Percentiles rank a stretch among this genome's conserved stretches.
phyloP scores from a whole-genome alignment of 495 filamentous ascomycete species.

The Trichoderma gamsii region DNA sequence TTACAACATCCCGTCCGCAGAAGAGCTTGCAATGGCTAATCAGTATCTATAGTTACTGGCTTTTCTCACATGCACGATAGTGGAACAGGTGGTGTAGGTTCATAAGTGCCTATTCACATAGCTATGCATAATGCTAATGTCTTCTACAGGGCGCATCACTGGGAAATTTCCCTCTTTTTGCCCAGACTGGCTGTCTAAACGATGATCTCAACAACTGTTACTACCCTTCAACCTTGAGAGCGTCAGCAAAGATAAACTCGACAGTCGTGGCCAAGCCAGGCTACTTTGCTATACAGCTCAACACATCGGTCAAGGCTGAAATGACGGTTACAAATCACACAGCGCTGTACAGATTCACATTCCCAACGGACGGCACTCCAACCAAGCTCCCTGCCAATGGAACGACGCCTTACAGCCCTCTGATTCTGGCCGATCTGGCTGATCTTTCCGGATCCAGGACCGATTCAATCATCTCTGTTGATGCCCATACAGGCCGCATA shows the following conservation, averaged over 20 bases:
- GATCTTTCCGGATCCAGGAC: slow-evolving; percentile 55
- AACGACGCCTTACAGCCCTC: background rate
- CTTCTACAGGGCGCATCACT: slow-evolving; percentile 46
- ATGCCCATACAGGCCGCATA: slow-evolving; percentile 47
- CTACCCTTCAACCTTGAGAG: slow-evolving; percentile 46
- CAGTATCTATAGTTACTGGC: slow-evolving; percentile 24
- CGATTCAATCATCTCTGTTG: slow-evolving; percentile 50
- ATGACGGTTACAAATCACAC: slow-evolving; percentile 64
- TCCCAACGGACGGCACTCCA: slow-evolving; percentile 34
- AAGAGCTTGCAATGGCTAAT: background rate
- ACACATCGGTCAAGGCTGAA: slow-evolving; percentile 56
- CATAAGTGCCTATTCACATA: background rate
- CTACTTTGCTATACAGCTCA: slow-evolving; percentile 60
- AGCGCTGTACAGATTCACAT: slow-evolving; percentile 64
- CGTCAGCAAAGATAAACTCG: slow-evolving; percentile 39
- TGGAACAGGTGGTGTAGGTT: slow-evolving; percentile 51
- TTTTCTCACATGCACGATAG: slow-evolving; percentile 67
- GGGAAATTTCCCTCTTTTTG: slow-evolving; percentile 72
- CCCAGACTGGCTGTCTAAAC: slow-evolving; percentile 57
- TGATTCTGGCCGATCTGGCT: slow-evolving; percentile 53
- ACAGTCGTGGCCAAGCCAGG: slow-evolving; percentile 57
- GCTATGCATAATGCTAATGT: slow-evolving; percentile 26
- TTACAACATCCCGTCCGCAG: background rate
- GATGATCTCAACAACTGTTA: slow-evolving; percentile 57
- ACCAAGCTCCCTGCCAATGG: slow-evolving; percentile 15